phyloP scores from a whole-genome alignment of 345 rosid genomes.

The Camelina neglecta region DNA sequence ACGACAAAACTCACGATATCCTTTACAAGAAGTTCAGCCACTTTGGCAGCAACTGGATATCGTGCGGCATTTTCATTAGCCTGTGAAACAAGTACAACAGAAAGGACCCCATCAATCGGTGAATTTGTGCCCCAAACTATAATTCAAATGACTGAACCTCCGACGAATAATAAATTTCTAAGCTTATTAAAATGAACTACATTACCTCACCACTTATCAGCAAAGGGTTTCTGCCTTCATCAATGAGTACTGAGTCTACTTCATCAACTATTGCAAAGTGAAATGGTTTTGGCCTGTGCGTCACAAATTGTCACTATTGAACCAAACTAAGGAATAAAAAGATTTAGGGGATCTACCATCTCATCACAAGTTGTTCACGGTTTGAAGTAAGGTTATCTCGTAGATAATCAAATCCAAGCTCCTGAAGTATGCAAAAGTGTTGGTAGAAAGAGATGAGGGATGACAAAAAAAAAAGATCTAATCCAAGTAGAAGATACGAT shows the following conservation, averaged over 20 bases:
- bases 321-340: constrained; percentile 23
- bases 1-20: constrained; percentile 62
- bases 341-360: constrained; percentile 64
- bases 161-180: constrained; percentile 15
- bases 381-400: constrained; percentile 92
- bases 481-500: constrained; percentile 2
- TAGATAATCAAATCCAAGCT: constrained; percentile 98
- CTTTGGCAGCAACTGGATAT: constrained; percentile 96
- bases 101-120: constrained; percentile 18
- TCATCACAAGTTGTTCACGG: constrained; percentile 88
- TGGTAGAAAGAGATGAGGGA: constrained; percentile 24
- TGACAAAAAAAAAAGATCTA: background rate
- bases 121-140: constrained; percentile 23
- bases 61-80: constrained; percentile 92
- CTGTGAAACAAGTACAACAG: constrained; percentile 50
- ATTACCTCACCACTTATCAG: constrained; percentile 96
- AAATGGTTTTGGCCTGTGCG: constrained; percentile 94
- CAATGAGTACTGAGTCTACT: constrained; percentile 97
- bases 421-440: constrained; percentile 57
- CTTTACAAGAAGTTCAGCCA: constrained; percentile 81
- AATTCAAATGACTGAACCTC: constrained; percentile 4
- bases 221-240: constrained; percentile 97
- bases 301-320: constrained; percentile 36
- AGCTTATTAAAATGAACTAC: constrained; percentile 24
- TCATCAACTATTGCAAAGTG: constrained; percentile 97